phyloP scores from a whole-genome alignment of 2,329 filamentous ascomycete species.

The Drechslerella dactyloides region DNA sequence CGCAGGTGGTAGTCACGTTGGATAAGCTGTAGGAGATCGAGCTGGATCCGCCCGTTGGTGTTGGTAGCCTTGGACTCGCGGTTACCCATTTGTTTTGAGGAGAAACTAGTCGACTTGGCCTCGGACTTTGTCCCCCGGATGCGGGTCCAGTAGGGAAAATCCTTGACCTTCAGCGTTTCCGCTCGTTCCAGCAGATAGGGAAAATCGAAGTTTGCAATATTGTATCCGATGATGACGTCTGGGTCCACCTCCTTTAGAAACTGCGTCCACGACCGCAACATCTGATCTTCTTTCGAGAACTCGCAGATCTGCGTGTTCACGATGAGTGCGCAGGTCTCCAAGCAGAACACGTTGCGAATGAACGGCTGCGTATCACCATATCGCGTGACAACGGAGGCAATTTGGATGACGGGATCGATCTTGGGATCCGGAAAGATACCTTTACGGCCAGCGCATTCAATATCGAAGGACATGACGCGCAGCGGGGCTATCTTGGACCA shows the following conservation, averaged over 20 bases:
- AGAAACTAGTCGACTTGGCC: conserved; percentile 82
- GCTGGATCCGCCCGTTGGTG: conserved; percentile 88
- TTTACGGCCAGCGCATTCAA: conserved; percentile 96
- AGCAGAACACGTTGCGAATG: conserved; percentile 92
- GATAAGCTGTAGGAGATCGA: conserved; percentile 92
- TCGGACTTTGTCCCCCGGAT: conserved; percentile 73
- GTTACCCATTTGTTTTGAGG: conserved; percentile 97
- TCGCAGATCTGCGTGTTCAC: conserved; percentile 92
- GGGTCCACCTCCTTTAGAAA: conserved; percentile 90
- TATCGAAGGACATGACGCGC: conserved; percentile 93
- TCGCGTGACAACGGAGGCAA: conserved; percentile 91
- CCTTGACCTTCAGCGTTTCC: conserved; percentile 76
- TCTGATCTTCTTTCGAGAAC: conserved; percentile 79
- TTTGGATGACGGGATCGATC: conserved; percentile 93
- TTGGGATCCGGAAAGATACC: conserved; percentile 95
- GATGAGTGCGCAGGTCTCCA: conserved; percentile 89
- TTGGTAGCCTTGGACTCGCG: conserved; percentile 94
- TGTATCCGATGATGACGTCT: conserved; percentile 98
- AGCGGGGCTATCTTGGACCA: conserved; percentile 98
- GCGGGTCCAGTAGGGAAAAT: conserved; percentile 87
- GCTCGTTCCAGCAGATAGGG: conserved; percentile 91
- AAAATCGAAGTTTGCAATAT: conserved; percentile 98
- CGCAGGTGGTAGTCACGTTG: conserved; percentile 93
- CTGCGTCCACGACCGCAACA: conserved; percentile 90
- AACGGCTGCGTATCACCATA: conserved; percentile 97